phyloP scores from a whole-genome alignment of 345 rosid genomes.

The Odontarrhena argentea region DNA sequence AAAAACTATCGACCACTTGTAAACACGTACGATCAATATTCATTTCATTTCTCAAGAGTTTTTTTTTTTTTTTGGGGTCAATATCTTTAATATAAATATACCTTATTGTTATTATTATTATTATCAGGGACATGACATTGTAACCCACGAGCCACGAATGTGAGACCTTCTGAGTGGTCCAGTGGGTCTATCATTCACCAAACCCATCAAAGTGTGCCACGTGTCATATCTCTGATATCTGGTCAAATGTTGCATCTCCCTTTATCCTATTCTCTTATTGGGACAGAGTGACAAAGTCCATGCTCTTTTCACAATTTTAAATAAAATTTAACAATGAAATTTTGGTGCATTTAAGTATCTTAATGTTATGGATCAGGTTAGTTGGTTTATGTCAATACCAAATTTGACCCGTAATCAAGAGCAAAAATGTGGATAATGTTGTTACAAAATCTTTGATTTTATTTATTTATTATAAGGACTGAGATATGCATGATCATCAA shows the following conservation, averaged over 20 bases:
- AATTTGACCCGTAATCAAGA: constrained; percentile 39
- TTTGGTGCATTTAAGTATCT: neutral
- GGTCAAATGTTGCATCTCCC: constrained; percentile 42
- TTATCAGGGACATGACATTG: constrained; percentile 33
- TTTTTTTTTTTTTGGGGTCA: neutral
- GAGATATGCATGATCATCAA: constrained; percentile 29
- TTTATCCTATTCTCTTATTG: constrained; percentile 27
- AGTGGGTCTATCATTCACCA: constrained; percentile 34
- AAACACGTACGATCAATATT: constrained; percentile 6
- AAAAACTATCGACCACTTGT: constrained; percentile 29
- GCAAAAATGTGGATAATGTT: constrained; percentile 34
- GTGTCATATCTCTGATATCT: constrained; percentile 22
- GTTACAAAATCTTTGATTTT: constrained; percentile 14
- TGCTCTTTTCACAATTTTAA: constrained; percentile 29
- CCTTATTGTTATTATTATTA: neutral
- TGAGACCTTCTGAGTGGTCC: constrained; percentile 23
- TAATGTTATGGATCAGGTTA: constrained; percentile 28
- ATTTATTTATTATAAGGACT: constrained; percentile 2
- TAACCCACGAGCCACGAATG: constrained; percentile 34
- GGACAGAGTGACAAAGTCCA: constrained; percentile 31
- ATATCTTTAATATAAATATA: neutral
- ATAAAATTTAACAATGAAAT: neutral
- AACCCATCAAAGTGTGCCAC: constrained; percentile 34
- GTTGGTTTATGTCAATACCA: constrained; percentile 39
- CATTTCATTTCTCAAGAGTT: neutral